These are phyloP conservation scores for Amanita exitialis DNA, from an alignment of 768 basidiomycete genomes.

Conservation along the genomic window DNA sequence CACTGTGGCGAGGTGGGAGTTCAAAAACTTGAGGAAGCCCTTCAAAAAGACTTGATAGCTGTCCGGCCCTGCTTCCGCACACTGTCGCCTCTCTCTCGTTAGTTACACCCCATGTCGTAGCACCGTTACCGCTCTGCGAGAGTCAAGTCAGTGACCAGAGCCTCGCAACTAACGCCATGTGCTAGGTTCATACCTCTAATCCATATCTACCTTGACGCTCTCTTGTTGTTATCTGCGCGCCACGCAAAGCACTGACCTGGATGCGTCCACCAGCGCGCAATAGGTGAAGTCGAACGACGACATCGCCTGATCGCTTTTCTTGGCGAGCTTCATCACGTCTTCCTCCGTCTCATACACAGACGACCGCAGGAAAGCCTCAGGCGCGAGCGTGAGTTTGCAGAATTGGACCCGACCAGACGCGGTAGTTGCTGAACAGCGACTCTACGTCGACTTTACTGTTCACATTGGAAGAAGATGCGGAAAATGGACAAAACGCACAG, in stretches of 20 bases:
- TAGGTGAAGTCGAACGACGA: conserved; percentile 66
- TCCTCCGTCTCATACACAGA: conserved; percentile 48
- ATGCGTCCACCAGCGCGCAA: conserved; percentile 56
- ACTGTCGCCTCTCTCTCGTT: no score
- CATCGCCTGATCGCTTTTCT: conserved; percentile 73
- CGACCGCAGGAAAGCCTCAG: conserved; percentile 70
- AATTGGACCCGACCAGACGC: conserved; percentile 85
- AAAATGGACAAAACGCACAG: no score
- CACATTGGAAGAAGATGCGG: no score
- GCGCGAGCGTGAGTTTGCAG: conserved; percentile 63
- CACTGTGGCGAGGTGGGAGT: conserved; percentile 65
- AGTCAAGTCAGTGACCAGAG: background rate
- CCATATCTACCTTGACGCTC: conserved; percentile 66
- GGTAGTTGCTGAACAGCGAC: conserved; percentile 65
- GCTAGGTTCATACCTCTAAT: conserved; percentile 45
- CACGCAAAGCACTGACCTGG: conserved; percentile 56
- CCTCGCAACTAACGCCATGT: background rate
- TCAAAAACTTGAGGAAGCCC: conserved; percentile 76
- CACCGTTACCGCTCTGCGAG: no score
- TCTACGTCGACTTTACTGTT: conserved; percentile 52
- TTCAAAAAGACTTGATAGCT: no score
- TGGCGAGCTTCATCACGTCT: conserved; percentile 76
- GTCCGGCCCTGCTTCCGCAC: no score
- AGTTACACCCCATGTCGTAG: no score
- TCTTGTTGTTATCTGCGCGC: conserved; percentile 61